These are phyloP conservation scores for Microbotryomycetes sp. DNA, from an alignment of 1,284 basidiomycete genomes.

Conservation along the genomic window DNA sequence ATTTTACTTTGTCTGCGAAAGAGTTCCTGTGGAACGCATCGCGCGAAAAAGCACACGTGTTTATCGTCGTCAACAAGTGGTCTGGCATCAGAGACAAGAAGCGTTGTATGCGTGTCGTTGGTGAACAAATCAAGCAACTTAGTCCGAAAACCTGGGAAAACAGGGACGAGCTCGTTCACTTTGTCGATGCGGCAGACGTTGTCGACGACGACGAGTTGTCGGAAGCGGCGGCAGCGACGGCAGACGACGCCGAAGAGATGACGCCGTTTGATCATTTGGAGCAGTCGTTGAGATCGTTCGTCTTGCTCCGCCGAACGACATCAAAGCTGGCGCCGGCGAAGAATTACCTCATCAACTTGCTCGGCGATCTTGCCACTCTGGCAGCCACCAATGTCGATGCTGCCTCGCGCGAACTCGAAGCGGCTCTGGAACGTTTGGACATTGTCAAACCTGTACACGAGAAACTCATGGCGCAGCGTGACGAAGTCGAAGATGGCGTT, in stretches of 20 bases:
- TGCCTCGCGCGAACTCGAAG: constrained; percentile 69
- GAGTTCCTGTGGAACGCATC: constrained; percentile 91
- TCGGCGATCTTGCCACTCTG: constrained; percentile 81
- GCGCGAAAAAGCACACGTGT: constrained; percentile 96
- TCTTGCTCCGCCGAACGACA: constrained; percentile 87
- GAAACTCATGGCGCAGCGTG: constrained; percentile 68
- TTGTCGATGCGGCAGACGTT: constrained; percentile 63
- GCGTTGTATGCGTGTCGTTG: constrained; percentile 77
- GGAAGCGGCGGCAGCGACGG: constrained; percentile 23
- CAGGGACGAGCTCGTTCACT: constrained; percentile 89
- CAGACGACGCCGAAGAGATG: constrained; percentile 40
- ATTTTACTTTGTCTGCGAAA: constrained; percentile 92
- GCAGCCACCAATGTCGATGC: constrained; percentile 78
- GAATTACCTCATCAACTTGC: constrained; percentile 82
- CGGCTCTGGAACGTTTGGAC: constrained; percentile 63
- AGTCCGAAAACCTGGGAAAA: constrained; percentile 88
- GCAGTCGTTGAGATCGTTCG: constrained; percentile 86
- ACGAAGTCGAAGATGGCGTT: constrained; percentile 68
- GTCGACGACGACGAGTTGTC: constrained; percentile 31
- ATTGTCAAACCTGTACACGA: constrained; percentile 74
- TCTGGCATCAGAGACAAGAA: constrained; percentile 94
- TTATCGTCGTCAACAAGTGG: constrained; percentile 98
- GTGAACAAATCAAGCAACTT: constrained; percentile 90
- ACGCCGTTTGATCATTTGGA: constrained; percentile 80
- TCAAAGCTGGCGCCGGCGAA: constrained; percentile 94